Base-by-base conservation (phyloP, 2,329 filamentous ascomycete genomes). In the Apiospora hydei region DNA sequence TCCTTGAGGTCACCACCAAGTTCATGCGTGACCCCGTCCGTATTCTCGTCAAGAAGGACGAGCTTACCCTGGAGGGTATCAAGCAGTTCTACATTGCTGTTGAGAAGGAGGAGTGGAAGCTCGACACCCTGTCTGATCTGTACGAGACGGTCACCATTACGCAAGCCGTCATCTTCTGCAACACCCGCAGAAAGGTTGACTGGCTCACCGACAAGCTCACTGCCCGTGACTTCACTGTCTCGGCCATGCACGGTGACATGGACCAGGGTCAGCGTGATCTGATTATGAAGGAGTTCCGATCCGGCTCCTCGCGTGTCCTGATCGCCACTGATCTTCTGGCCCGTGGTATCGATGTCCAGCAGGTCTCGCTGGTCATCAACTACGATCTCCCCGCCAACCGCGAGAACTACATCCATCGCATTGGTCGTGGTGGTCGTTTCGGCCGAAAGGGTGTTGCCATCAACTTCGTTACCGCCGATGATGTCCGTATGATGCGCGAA, bases 261-360 rank as follows among this genome's bases (percentile, higher is more conserved):
- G 95, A 98, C 85, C 95, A 98, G 89, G 88, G 87, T 81, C 95
- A 98, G 90, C 95, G 96, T 91, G 96, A 98, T 85, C 90, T 97
- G 83, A 99, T 99, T 86, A 99, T 99, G 96, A 98, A 99, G 92
- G 96, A 99, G 89, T 99, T 99, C 93, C 95, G 96, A 82, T 98
- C 95, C 78, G 96, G 96, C 78, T 98, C 95, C 84, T 98, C 95
- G 77, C 95, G 96, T 93, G 96, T 99, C 78, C 90, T 99, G 82
- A 99, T 99, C 82, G 95, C 96, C 85, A 99, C 96, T 77, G 96
- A 99, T 83, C 91, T 99, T 76, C 90, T 98, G 84, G 96, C 96
- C 83, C 96, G 96, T 93, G 96, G 96, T 92, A 99, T 99, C 86
- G 96, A 99, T 86, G 96, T 99, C 81, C 96, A 99, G 90, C 96